phyloP scores from a whole-genome alignment of 345 rosid genomes.

The Arabis alpina region DNA sequence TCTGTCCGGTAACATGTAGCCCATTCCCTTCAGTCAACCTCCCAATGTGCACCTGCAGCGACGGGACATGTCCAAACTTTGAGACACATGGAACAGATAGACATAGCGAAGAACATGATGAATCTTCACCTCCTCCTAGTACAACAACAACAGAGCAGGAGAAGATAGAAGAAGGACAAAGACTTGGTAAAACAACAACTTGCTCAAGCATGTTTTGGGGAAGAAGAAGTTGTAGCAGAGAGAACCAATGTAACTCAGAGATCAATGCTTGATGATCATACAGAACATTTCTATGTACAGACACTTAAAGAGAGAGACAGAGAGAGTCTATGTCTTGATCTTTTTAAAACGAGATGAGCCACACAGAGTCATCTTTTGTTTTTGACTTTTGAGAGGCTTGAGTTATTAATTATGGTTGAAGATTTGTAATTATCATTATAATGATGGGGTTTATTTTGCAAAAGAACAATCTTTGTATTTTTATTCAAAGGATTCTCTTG shows the following conservation, averaged over 20 bases:
- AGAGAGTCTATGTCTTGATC: slow-evolving; percentile 25
- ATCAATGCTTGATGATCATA: slow-evolving; percentile 80
- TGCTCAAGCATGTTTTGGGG: slow-evolving; percentile 99
- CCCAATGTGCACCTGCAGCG: slow-evolving; percentile 86
- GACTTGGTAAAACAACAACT: slow-evolving; percentile 77
- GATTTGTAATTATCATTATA: slow-evolving; percentile 44
- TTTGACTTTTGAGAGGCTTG: slow-evolving; percentile 25
- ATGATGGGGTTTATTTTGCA: slow-evolving; percentile 18
- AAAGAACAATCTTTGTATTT: slow-evolving; percentile 22
- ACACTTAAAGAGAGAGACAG: slow-evolving; percentile 2
- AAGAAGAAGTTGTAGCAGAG: slow-evolving; percentile 98
- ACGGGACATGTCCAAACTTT: slow-evolving; percentile 79
- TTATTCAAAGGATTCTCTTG: not conserved
- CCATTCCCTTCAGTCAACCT: slow-evolving; percentile 92
- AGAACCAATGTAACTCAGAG: slow-evolving; percentile 96
- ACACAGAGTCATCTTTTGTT: slow-evolving; percentile 30
- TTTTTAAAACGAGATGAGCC: slow-evolving; percentile 16
- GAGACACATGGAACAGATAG: slow-evolving; percentile 66
- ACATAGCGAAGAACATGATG: slow-evolving; percentile 43
- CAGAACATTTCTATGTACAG: slow-evolving; percentile 39
- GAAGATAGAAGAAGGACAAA: slow-evolving; percentile 74
- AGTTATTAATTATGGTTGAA: slow-evolving; percentile 30
- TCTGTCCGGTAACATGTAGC: slow-evolving; percentile 91
- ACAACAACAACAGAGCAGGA: slow-evolving; percentile 51
- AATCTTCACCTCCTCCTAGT: slow-evolving; percentile 47